A percentile compares a stretch with the other conserved stretches of the same genome.
Evolutionary conservation across 208 protist species (phyloP).

Genomic region (Polymyxa betae): DNA sequence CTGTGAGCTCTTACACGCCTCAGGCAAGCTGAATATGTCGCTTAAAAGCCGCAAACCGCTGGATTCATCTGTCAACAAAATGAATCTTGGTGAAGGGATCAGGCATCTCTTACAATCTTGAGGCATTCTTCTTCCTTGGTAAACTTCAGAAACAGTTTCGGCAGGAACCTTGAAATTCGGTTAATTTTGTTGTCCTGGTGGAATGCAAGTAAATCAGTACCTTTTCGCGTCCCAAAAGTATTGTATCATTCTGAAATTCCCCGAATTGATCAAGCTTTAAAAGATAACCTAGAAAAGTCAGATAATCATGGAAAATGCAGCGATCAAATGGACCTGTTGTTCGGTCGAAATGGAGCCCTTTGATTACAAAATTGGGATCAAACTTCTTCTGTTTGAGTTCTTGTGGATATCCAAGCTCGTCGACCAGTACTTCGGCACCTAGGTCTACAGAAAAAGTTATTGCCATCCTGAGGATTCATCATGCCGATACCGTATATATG

Average conservation of each 20-base stretch:
- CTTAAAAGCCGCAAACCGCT: neutral
- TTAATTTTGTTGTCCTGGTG: neutral
- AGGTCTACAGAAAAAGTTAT: neutral
- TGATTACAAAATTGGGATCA: conserved; percentile 43
- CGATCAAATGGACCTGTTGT: neutral
- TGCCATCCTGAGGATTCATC: neutral
- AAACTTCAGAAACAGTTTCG: conserved; percentile 25
- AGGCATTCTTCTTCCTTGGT: conserved; percentile 21
- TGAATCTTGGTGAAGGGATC: neutral
- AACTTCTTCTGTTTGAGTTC: conserved; percentile 2
- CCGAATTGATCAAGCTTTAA: conserved; percentile 38
- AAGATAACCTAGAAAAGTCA: neutral
- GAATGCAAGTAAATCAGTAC: neutral
- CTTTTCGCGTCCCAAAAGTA: neutral
- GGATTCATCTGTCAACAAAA: neutral
- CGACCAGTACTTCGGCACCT: neutral
- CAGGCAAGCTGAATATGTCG: conserved; percentile 35
- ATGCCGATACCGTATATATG: conserved; percentile 16
- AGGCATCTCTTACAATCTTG: conserved; percentile 19
- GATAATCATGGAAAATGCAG: neutral
- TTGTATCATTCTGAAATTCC: conserved; percentile 45
- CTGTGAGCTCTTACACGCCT: neutral
- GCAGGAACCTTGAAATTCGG: neutral
- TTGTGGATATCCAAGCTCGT: neutral
- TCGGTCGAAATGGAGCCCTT: conserved; percentile 46